Evolutionary conservation across 768 basidiomycete species (phyloP).

Genomic region (Boletus subcaerulescens): DNA sequence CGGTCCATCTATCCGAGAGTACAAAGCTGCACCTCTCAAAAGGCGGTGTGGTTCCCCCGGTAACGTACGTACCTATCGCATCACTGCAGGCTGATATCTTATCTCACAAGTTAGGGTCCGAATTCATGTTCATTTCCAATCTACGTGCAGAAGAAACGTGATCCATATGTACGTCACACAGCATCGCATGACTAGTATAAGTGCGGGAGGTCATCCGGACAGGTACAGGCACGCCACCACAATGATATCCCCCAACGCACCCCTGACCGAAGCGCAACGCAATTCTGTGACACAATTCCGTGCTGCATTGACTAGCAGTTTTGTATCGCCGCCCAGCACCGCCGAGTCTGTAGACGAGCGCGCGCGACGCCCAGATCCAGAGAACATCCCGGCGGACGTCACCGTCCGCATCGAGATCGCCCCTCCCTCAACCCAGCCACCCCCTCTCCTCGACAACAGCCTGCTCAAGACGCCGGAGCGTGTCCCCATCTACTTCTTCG

Average conservation of each 20-base stretch:
- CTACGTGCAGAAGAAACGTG: too few relatives aligned
- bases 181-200: neutral
- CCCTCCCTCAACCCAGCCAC: constrained; percentile 3
- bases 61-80: too few relatives aligned
- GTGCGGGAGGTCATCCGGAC: too few relatives aligned
- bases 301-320: too few relatives aligned
- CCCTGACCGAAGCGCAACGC: constrained; percentile 17
- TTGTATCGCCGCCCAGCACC: neutral
- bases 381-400: constrained; percentile 10
- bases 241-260: neutral
- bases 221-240: too few relatives aligned
- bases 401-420: constrained; percentile 16
- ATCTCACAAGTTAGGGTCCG: too few relatives aligned
- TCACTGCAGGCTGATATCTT: too few relatives aligned
- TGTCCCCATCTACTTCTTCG: constrained; percentile 21
- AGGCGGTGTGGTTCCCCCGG: too few relatives aligned
- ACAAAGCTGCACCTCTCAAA: too few relatives aligned
- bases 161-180: too few relatives aligned
- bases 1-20: too few relatives aligned
- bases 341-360: constrained; percentile 17
- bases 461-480: constrained; percentile 14
- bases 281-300: neutral
- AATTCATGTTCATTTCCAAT: too few relatives aligned
- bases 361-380: neutral
- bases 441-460: neutral